Evolutionary conservation across 2,329 filamentous ascomycete species (phyloP), one percentile per base, ranked within the genome.

Genomic region (Pseudogymnoascus sp.): DNA sequence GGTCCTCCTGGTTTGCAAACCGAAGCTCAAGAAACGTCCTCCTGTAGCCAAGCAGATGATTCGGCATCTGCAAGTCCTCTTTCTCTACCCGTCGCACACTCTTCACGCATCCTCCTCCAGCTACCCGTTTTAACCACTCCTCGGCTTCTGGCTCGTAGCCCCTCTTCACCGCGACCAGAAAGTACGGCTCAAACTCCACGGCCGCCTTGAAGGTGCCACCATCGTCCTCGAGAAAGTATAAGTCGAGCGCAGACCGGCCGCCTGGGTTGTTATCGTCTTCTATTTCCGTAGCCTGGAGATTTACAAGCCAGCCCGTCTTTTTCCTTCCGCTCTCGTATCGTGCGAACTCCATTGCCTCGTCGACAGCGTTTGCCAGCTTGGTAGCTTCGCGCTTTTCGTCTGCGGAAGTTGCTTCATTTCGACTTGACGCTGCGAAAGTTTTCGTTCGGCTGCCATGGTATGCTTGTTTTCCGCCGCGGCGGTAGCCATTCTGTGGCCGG

Each of bases 131-230:
- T 67, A 91, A 85, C 91, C 93, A 99, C 78, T 99, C 95, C 74
- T 99, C 96, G 1, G 96, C 95, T 76, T 99, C 96, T 61, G 86
- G 84, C 78, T 99, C 96, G 70, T 87, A 87, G 6, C 92, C 91
- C 72, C 88, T 90, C 75, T 92, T 95, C 61, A 93, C 90, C 0
- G 93, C 93, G 61, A 99, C 86, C 65, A 99, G 78, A 70, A 99
- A 96, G 78, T 99, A 99, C 0, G 95, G 95, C 70, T 98, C 92
- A 75, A 96, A 98, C 78, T 96, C 91, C 67, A 99, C 79, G 0
- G 93, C 97, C 10, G 95, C 93, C 75, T 99, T 99, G 82, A 99
- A 99, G 59, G 88, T 85, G 12, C 91, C 86, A 63, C 73, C 84
- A 71, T 96, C 90, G 64, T 93, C 90, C 70, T 93, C 90, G 65